phyloP scores from a whole-genome alignment of 768 basidiomycete genomes.

The Lentinula edodes region DNA sequence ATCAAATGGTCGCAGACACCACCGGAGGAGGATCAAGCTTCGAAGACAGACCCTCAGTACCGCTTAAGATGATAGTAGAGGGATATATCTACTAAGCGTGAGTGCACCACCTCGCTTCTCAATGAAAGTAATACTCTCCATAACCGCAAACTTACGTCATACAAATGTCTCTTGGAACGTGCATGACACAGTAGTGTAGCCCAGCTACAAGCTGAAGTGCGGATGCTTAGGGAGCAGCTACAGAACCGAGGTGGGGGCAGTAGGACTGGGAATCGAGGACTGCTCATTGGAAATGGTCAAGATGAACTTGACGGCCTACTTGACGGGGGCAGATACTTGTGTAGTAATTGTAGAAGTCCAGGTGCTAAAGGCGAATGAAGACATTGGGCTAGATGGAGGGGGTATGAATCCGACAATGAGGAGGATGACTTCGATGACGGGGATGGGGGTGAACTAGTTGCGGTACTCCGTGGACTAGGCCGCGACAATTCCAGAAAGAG shows the following conservation, averaged over 20 bases:
- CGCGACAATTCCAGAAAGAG: slow-evolving; percentile 32
- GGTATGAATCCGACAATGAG: slow-evolving; percentile 37
- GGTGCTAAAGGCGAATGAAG: slow-evolving; percentile 58
- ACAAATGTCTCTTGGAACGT: too few relatives aligned
- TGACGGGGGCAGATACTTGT: slow-evolving; percentile 21
- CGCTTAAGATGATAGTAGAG: too few relatives aligned
- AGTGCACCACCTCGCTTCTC: too few relatives aligned
- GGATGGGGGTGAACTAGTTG: slow-evolving; percentile 31
- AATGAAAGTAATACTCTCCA: too few relatives aligned
- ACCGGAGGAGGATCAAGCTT: too few relatives aligned
- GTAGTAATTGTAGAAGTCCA: slow-evolving; percentile 49
- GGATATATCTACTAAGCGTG: too few relatives aligned
- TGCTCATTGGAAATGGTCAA: slow-evolving; percentile 12
- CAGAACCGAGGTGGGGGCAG: slow-evolving; percentile 15
- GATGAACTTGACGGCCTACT: slow-evolving; percentile 12
- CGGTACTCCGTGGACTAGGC: slow-evolving; percentile 36
- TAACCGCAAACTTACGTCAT: too few relatives aligned
- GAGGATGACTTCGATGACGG: slow-evolving; percentile 28
- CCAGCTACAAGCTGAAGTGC: slow-evolving; percentile 78
- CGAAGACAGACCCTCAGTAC: too few relatives aligned
- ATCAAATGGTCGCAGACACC: too few relatives aligned
- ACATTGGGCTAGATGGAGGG: slow-evolving; percentile 70
- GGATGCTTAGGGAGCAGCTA: slow-evolving; percentile 50
- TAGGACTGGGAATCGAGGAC: background rate
- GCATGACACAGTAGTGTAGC: slow-evolving; percentile 57